Evolutionary conservation across 2,329 filamentous ascomycete genomes (phyloP).

Genomic region (Aspergillus sp.): DNA sequence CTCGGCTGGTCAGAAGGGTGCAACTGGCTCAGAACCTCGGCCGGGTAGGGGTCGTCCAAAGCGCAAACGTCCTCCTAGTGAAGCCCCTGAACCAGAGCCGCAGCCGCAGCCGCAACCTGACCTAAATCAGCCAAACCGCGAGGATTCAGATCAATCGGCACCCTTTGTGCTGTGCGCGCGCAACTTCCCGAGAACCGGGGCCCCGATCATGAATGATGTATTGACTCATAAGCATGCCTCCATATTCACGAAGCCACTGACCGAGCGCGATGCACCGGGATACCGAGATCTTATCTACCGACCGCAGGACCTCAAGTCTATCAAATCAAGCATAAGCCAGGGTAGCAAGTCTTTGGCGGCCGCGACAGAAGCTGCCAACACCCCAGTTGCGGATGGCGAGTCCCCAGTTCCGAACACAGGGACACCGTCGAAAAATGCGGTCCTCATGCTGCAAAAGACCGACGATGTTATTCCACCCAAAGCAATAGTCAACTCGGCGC

Average conservation of each 20-base stretch:
- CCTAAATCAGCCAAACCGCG: slow-evolving; percentile 26
- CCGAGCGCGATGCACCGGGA: slow-evolving; percentile 72
- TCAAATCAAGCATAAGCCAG: slow-evolving; percentile 66
- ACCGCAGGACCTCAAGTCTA: slow-evolving; percentile 75
- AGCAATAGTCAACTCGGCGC: slow-evolving; percentile 88
- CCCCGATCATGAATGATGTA: slow-evolving; percentile 73
- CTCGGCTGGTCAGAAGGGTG: slow-evolving; percentile 29
- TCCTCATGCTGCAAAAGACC: slow-evolving; percentile 54
- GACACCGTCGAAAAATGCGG: slow-evolving; percentile 41
- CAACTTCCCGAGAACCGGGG: slow-evolving; percentile 64
- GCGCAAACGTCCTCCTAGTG: slow-evolving; percentile 42
- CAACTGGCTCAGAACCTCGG: slow-evolving; percentile 24
- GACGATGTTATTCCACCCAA: slow-evolving; percentile 80
- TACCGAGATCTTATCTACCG: slow-evolving; percentile 73
- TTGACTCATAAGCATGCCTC: slow-evolving; percentile 75
- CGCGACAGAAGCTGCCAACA: slow-evolving; percentile 62
- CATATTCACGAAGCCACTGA: slow-evolving; percentile 74
- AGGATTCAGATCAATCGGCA: slow-evolving; percentile 29
- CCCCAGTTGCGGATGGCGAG: slow-evolving; percentile 62
- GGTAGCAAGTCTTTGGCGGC: slow-evolving; percentile 46
- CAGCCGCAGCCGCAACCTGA: slow-evolving; percentile 20
- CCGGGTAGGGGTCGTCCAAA: slow-evolving; percentile 33
- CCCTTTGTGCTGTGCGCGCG: slow-evolving; percentile 44
- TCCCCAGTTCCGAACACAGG: slow-evolving; percentile 33
- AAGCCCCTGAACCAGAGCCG: slow-evolving; percentile 29